Evolutionary conservation across 805 yeast genomes (phyloP), one percentile per base, ranked within the genome.

Genomic region (Spencermartinsiella europaea): DNA sequence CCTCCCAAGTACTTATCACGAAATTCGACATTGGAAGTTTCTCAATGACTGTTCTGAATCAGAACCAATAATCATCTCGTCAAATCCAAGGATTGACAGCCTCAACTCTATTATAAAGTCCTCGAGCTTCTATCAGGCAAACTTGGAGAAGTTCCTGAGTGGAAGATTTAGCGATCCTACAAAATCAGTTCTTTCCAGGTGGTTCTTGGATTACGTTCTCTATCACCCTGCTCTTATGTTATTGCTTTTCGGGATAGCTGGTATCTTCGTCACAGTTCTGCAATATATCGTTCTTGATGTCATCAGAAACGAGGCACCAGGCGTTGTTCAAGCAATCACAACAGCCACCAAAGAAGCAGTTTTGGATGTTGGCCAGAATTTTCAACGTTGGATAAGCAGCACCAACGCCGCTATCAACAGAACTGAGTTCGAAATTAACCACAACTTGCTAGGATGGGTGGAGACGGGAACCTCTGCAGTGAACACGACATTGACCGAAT

Each of bases 391-490:
- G 91, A 64, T 76, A 0, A 61, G 64, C 31, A 66, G 71, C 12
- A 79, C 89, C 0, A 88, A 88, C 57, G 47, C 44, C 0, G 77
- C 77, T 47, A 66, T 90, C 19, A 53, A 62, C 4, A 43, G 51
- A 0, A 74, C 80, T 35, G 81, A 85, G 58, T 51, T 52, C 1
- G 60, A 61, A 2, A 64, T 89, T 27, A 93, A 93, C 62, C 66
- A 72, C 2, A 76, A 80, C 33, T 52, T 88, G 14, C 78, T 90
- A 50, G 85, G 85, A 0, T 77, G 85, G 77, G 72, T 86, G 0
- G 70, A 73, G 44, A 68, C 70, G 1, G 73, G 88, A 0, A 76
- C 93, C 0, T 55, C 61, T 0, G 61, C 81, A 0, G 64, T 88
- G 1, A 86, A 86, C 58, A 51, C 64, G 5, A 85, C 95, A 0